phyloP scores from a whole-genome alignment of 345 rosid species.

The Salix brachista region DNA sequence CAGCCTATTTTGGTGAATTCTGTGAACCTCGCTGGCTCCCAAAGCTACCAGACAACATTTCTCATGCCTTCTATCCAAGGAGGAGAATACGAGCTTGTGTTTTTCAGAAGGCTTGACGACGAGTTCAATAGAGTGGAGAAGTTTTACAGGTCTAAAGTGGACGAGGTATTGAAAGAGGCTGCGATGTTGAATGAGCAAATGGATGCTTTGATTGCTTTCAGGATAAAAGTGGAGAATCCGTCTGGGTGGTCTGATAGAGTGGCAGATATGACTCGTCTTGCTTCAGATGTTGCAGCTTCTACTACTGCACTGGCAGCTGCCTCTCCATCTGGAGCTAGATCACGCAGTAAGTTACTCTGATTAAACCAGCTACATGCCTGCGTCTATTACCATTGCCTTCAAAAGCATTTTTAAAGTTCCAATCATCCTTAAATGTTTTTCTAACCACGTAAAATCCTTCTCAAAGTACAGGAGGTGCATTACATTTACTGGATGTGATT shows the following conservation, averaged over 20 bases:
- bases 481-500: slow-evolving; percentile 43
- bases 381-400: neutral
- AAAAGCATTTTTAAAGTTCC: neutral
- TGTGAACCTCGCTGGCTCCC: slow-evolving; percentile 23
- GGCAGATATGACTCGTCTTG: slow-evolving; percentile 56
- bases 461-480: slow-evolving; percentile 35
- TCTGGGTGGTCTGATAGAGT: slow-evolving; percentile 37
- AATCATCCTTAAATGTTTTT: neutral
- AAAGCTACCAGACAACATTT: slow-evolving; percentile 49
- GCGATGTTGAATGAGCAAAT: slow-evolving; percentile 47
- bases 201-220: slow-evolving; percentile 73
- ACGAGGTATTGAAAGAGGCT: slow-evolving; percentile 60
- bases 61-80: slow-evolving; percentile 53
- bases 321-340: slow-evolving; percentile 46
- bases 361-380: neutral
- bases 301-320: slow-evolving; percentile 47
- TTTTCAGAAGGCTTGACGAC: slow-evolving; percentile 59
- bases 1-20: slow-evolving; percentile 41
- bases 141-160: slow-evolving; percentile 47
- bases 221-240: slow-evolving; percentile 71
- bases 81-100: slow-evolving; percentile 57
- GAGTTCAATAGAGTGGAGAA: slow-evolving; percentile 60
- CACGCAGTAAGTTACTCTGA: slow-evolving; percentile 29
- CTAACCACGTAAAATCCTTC: neutral
- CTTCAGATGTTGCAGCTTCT: slow-evolving; percentile 49